These are phyloP conservation scores for Saccharomycopsis crataegensis DNA, from an alignment of 1,139 yeast species.

Conservation along the genomic window DNA sequence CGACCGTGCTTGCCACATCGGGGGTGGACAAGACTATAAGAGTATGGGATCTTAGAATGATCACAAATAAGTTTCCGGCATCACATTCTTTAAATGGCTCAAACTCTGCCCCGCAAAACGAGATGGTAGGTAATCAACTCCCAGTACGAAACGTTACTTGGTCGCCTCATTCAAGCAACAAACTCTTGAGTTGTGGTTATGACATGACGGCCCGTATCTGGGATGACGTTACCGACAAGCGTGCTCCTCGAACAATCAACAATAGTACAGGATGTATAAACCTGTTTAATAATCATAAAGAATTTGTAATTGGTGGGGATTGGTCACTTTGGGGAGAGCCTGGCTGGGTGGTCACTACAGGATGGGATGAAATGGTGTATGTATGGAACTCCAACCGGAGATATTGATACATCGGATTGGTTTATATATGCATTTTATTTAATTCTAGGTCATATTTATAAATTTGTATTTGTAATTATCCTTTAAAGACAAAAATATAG, in stretches of 20 bases:
- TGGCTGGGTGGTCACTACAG: conserved; percentile 91
- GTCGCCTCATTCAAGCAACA: conserved; percentile 81
- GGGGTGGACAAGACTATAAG: conserved; percentile 83
- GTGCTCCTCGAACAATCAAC: conserved; percentile 37
- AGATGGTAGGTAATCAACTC: conserved; percentile 79
- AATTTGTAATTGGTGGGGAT: conserved; percentile 92
- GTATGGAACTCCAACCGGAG: conserved; percentile 60
- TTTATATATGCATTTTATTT: background rate
- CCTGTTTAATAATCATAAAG: conserved; percentile 66
- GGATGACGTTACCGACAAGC: conserved; percentile 59
- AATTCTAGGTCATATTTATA: background rate
- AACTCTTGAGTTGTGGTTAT: conserved; percentile 70
- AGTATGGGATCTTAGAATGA: conserved; percentile 83
- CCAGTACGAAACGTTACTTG: conserved; percentile 78
- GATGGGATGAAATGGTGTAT: conserved; percentile 94
- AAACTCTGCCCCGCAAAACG: conserved; percentile 69
- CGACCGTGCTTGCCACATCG: conserved; percentile 72
- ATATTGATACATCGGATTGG: background rate
- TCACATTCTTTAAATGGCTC: conserved; percentile 30
- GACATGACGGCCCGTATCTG: conserved; percentile 91
- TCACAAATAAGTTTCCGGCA: conserved; percentile 37
- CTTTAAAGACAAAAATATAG: background rate
- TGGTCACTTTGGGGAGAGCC: conserved; percentile 96
- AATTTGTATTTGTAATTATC: background rate
- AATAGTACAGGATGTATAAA: conserved; percentile 43